Percentiles rank a stretch among this genome's conserved stretches.
Conservation (phyloP, 306 rosid genomes). For the Cajanus cajan region DNA sequence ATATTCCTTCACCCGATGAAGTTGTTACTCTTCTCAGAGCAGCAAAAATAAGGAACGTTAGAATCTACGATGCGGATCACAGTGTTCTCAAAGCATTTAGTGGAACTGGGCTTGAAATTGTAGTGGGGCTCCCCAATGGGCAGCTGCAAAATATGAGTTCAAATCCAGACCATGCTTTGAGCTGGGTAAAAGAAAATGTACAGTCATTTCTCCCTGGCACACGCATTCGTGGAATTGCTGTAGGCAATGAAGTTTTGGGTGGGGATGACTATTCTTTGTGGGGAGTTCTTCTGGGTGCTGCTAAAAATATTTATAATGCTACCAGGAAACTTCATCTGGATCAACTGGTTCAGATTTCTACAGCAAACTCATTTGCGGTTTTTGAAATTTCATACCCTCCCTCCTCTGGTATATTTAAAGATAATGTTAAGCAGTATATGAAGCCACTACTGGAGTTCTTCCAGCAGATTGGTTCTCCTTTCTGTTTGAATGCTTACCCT, state of each 20-base stretch:
- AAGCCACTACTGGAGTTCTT: constrained; percentile 85
- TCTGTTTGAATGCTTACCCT: constrained; percentile 94
- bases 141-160: constrained; percentile 71
- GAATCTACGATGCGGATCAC: constrained; percentile 86
- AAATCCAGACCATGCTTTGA: constrained; percentile 72
- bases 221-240: constrained; percentile 72
- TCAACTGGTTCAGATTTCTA: constrained; percentile 63
- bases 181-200: constrained; percentile 86
- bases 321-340: constrained; percentile 54
- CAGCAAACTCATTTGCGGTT: constrained; percentile 80
- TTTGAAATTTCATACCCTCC: constrained; percentile 83
- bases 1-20: constrained; percentile 87
- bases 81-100: constrained; percentile 85
- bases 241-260: constrained; percentile 90
- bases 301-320: constrained; percentile 74
- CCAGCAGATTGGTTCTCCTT: constrained; percentile 83
- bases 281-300: constrained; percentile 77
- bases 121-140: constrained; percentile 72
- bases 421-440: constrained; percentile 70
- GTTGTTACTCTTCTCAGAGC: constrained; percentile 89
- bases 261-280: constrained; percentile 48
- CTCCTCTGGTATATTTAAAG: constrained; percentile 74
- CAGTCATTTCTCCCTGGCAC: constrained; percentile 80
- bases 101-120: constrained; percentile 87
- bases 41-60: constrained; percentile 76